These are phyloP conservation scores for Eimeria tenella DNA, from an alignment of 169 alveolate species.

Conservation along the genomic window DNA sequence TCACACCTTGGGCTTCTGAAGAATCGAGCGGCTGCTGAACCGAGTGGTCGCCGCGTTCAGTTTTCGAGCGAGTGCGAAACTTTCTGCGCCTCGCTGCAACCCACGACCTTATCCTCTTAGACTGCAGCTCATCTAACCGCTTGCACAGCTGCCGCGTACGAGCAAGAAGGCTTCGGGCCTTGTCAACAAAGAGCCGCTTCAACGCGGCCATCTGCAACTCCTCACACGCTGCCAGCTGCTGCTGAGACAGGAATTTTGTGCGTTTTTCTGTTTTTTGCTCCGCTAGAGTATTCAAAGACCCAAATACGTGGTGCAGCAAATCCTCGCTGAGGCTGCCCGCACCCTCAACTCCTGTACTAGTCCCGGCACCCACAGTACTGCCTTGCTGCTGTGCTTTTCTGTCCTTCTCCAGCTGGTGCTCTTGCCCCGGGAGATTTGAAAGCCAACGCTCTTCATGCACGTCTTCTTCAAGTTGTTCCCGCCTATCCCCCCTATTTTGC, in stretches of 20 bases:
- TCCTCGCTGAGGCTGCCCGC: neutral
- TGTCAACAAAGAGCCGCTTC: constrained; percentile 68
- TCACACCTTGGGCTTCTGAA: neutral
- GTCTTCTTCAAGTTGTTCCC: neutral
- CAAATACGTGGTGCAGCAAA: constrained; percentile 37
- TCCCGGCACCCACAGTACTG: neutral
- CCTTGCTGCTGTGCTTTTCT: neutral
- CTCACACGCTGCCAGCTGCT: constrained; percentile 69
- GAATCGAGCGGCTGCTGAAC: constrained; percentile 4
- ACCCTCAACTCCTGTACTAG: neutral
- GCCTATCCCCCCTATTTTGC: neutral
- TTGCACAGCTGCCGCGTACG: constrained; percentile 70
- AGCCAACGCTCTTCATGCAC: neutral
- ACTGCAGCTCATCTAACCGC: constrained; percentile 4
- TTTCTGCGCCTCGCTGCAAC: constrained; percentile 56
- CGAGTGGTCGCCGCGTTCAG: constrained; percentile 28
- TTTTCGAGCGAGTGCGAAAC: constrained; percentile 32
- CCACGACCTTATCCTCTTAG: constrained; percentile 46
- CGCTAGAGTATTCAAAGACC: constrained; percentile 42
- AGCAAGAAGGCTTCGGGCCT: constrained; percentile 53
- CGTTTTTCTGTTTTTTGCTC: constrained; percentile 50
- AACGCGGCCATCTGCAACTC: constrained; percentile 73
- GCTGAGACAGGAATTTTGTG: constrained; percentile 36
- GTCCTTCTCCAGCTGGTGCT: constrained; percentile 7
- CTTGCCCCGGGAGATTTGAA: neutral